phyloP scores from a whole-genome alignment of 257 asterid species.

The Plantago major region DNA sequence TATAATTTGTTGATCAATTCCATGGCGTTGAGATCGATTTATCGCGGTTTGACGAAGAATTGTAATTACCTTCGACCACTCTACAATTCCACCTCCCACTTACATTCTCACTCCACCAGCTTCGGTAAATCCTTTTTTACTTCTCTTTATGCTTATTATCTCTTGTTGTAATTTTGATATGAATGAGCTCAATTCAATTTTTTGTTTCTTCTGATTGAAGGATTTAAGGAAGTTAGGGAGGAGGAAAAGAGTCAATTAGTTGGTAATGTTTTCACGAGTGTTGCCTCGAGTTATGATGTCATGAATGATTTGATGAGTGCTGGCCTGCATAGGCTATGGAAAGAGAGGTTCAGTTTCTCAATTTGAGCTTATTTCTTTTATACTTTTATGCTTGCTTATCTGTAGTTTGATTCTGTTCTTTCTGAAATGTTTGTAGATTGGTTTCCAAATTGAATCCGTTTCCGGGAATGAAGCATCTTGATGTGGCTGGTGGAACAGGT shows the following conservation, averaged over 20 bases:
- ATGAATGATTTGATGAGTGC: constrained; percentile 97
- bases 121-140: constrained; percentile 46
- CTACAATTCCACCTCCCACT: constrained; percentile 31
- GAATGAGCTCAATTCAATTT: not conserved
- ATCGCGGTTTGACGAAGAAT: constrained; percentile 44
- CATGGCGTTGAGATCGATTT: constrained; percentile 59
- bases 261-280: constrained; percentile 80
- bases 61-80: constrained; percentile 27
- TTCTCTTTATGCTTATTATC: constrained; percentile 4
- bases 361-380: not conserved
- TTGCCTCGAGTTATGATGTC: constrained; percentile 79
- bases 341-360: constrained; percentile 56
- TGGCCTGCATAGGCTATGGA: constrained; percentile 90
- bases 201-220: constrained; percentile 30
- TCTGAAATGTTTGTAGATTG: constrained; percentile 39
- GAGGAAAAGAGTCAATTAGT: constrained; percentile 83
- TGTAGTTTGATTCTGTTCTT: constrained; percentile 12
- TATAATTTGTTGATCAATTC: no score
- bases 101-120: constrained; percentile 88
- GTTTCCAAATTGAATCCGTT: constrained; percentile 84
- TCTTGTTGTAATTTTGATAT: not conserved
- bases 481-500: constrained; percentile 99
- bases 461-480: constrained; percentile 97
- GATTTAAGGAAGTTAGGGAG: constrained; percentile 76
- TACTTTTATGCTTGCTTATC: not conserved